A percentile compares a stretch with the other conserved stretches of the same genome.
phyloP scores from a whole-genome alignment of 306 rosid genomes.

The Cicer bijugum region DNA sequence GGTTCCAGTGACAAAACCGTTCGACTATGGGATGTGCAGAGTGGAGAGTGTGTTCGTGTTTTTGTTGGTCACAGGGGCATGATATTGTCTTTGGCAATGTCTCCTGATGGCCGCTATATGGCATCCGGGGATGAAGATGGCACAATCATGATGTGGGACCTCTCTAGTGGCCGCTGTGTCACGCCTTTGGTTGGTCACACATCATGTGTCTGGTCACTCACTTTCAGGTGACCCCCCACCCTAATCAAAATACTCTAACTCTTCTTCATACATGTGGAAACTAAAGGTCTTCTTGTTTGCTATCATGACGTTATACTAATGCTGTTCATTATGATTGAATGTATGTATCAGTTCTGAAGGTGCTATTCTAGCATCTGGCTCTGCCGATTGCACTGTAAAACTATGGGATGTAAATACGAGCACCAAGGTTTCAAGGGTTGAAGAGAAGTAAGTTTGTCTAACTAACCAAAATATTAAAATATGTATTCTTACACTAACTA shows the following conservation, averaged over 20 bases:
- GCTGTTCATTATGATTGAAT: constrained; percentile 32
- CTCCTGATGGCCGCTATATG: constrained; percentile 93
- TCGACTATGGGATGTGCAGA: constrained; percentile 93
- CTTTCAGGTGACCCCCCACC: constrained; percentile 68
- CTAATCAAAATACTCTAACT: neutral
- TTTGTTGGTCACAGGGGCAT: constrained; percentile 96
- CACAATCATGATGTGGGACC: constrained; percentile 96
- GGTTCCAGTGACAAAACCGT: constrained; percentile 98
- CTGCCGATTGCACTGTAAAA: constrained; percentile 95
- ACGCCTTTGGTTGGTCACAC: constrained; percentile 88
- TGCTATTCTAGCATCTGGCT: constrained; percentile 92
- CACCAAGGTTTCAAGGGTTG: constrained; percentile 69
- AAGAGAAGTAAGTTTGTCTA: constrained; percentile 72
- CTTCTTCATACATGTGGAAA: neutral
- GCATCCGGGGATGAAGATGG: constrained; percentile 99
- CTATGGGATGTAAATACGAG: constrained; percentile 89
- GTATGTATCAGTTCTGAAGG: constrained; percentile 79
- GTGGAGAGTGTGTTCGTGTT: constrained; percentile 94
- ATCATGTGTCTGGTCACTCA: constrained; percentile 89
- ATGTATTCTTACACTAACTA: constrained; percentile 29
- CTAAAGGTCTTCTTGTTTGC: neutral
- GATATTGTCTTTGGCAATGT: constrained; percentile 89
- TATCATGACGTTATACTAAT: constrained; percentile 1
- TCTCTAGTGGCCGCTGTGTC: constrained; percentile 85
- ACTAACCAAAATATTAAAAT: neutral